Evolutionary conservation across 2,329 filamentous ascomycete genomes (phyloP).

Genomic region (Apiospora aurea): DNA sequence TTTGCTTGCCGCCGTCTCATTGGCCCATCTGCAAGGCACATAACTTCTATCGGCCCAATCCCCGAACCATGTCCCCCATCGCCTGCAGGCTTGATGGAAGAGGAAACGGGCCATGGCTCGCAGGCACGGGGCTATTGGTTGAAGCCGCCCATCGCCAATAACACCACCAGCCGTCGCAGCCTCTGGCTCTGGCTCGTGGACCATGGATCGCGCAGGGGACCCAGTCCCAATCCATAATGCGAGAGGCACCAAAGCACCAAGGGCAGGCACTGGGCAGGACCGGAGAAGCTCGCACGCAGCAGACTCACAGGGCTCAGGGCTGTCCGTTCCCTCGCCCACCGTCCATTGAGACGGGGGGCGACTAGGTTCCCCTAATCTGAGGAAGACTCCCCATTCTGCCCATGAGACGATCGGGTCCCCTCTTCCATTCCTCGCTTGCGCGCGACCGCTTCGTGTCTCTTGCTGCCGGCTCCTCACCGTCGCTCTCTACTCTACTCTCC

Average conservation of each 20-base stretch:
- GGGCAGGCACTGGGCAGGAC: neutral
- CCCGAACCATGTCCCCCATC: neutral
- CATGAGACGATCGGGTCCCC: slow-evolving; percentile 19
- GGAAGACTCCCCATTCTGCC: neutral
- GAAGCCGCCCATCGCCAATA: neutral
- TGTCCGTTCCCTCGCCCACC: slow-evolving; percentile 6
- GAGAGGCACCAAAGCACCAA: neutral
- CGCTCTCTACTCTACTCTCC: slow-evolving; percentile 21
- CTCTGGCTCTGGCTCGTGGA: neutral
- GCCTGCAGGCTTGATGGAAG: slow-evolving; percentile 16
- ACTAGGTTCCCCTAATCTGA: slow-evolving; percentile 8
- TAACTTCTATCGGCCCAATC: slow-evolving; percentile 3
- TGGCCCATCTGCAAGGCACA: slow-evolving; percentile 21
- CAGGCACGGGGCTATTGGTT: slow-evolving; percentile 9
- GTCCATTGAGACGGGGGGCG: slow-evolving; percentile 1
- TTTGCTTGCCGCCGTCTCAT: slow-evolving; percentile 5
- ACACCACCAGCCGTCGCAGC: slow-evolving; percentile 4
- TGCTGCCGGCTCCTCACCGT: slow-evolving; percentile 18
- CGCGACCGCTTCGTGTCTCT: slow-evolving; percentile 21
- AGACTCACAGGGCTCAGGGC: slow-evolving; percentile 8
- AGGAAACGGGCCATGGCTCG: slow-evolving; percentile 12
- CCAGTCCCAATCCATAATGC: slow-evolving; percentile 7
- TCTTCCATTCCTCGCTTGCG: slow-evolving; percentile 12
- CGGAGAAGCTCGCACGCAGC: neutral
- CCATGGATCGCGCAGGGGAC: slow-evolving; percentile 9